phyloP scores from a whole-genome alignment of 805 yeast species.

The Spathaspora arborariae region DNA sequence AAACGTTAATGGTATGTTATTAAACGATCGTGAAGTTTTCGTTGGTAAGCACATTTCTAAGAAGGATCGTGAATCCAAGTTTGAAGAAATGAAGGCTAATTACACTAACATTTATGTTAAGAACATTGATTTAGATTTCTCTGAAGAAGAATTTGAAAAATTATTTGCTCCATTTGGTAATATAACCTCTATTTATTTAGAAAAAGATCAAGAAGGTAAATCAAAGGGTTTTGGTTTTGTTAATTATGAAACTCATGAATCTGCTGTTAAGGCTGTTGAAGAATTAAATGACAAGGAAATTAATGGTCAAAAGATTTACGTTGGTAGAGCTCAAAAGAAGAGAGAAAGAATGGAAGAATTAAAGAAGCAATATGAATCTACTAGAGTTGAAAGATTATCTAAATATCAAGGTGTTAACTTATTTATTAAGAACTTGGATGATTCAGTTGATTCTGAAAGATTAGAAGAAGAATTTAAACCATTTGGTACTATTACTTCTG shows the following conservation, averaged over 20 bases:
- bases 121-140: constrained; percentile 72
- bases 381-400: constrained; percentile 84
- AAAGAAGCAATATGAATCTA: constrained; percentile 89
- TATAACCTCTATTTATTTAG: constrained; percentile 78
- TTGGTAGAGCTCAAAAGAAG: constrained; percentile 99
- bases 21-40: constrained; percentile 92
- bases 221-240: constrained; percentile 95
- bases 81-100: constrained; percentile 85
- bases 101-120: constrained; percentile 95
- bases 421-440: constrained; percentile 95
- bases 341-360: constrained; percentile 95
- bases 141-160: constrained; percentile 67
- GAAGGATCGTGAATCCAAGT: constrained; percentile 91
- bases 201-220: constrained; percentile 80
- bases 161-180: constrained; percentile 72
- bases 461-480: constrained; percentile 89
- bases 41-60: constrained; percentile 93
- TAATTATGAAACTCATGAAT: constrained; percentile 82
- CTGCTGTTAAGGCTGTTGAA: constrained; percentile 88
- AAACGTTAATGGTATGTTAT: constrained; percentile 96
- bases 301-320: constrained; percentile 83
- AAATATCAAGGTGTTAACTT: constrained; percentile 98
- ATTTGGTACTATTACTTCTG: constrained; percentile 92
- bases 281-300: constrained; percentile 84
- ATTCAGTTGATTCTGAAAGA: constrained; percentile 84